Base-by-base conservation (phyloP, 768 basidiomycete species). In the Cystofilobasidium bisporidii region DNA sequence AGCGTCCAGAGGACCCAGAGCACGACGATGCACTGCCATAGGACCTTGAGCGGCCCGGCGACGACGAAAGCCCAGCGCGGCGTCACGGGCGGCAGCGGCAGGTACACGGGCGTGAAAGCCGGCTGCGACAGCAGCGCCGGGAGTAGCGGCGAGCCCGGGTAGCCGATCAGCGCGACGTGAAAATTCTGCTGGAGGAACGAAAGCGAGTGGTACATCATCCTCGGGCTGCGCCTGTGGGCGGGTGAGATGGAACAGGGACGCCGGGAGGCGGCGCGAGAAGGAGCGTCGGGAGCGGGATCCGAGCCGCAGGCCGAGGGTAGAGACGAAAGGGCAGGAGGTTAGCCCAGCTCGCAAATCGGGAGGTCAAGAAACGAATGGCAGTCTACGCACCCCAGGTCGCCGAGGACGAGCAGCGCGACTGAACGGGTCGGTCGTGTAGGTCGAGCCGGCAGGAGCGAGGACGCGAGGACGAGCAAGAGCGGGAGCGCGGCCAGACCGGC, bases 201-300 rank as follows among this genome's bases (percentile, higher is more conserved):
- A 75, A 94, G 85, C 0, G 94, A 87, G 73, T 99, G 96, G 76
- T 97, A 97, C 90, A 97, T 94, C 90, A 97, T 98, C 63, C 96
- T 82, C 15, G 96, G 96, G 75, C 89, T 91, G 66, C 96, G 83
- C 1, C 94, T 69, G 57, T 5, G 30, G 50, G 24, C 11, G 24
- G 9, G n/a, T 26, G 24, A 15, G 50, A 11, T 10, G 50, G 10
- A 32, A 11, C 24, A 55, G 50, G 9, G 8, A n/a, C n/a, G n/a
- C n/a, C n/a, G 45, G 20, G 45, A 47, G 48, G 6, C n/a, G 26
- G n/a, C 20, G n/a, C 3, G 11, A 24, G 48, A 50, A 17, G 48
- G 48, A 14, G 11, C 5, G 48, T 11, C 18, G 41, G 12, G 18
- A 43, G 18, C 41, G 41, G 15, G 43, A 57, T 4, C 38, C 2